A percentile compares a stretch with the other conserved stretches of the same genome.
These are phyloP conservation scores for Trametes punicea DNA, from an alignment of 768 basidiomycete genomes.

Conservation along the genomic window DNA sequence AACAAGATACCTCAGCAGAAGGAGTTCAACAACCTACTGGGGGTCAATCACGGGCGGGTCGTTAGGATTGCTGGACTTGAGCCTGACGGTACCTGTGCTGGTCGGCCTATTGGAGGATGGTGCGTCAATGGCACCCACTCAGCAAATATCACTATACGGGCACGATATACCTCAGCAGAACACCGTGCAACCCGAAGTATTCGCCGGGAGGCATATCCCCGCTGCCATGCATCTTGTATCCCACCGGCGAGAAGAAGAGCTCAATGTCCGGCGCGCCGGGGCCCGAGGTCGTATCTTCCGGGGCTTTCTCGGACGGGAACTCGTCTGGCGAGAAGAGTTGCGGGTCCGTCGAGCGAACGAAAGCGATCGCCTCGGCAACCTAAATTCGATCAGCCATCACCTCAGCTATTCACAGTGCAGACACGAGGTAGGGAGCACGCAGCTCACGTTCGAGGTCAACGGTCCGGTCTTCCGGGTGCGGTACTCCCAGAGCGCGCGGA, in stretches of 20 bases:
- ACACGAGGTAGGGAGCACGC: not conserved
- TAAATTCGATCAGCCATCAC: constrained; percentile 6
- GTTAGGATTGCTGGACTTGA: constrained; percentile 40
- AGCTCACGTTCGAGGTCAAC: constrained; percentile 50
- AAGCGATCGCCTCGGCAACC: constrained; percentile 49
- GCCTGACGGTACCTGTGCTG: constrained; percentile 38
- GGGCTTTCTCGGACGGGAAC: constrained; percentile 6
- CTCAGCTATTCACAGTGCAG: not conserved
- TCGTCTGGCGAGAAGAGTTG: constrained; percentile 38
- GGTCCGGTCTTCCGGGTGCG: constrained; percentile 44
- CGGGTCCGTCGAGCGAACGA: constrained; percentile 48
- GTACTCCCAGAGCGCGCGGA: constrained; percentile 40
- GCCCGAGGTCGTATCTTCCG: constrained; percentile 33
- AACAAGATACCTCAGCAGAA: constrained; percentile 10
- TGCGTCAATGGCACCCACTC: not conserved
- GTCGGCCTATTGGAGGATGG: constrained; percentile 36
- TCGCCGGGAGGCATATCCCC: constrained; percentile 14
- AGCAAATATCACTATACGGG: too few species aligned
- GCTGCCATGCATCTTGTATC: constrained; percentile 21
- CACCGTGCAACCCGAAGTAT: constrained; percentile 26
- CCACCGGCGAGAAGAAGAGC: constrained; percentile 29
- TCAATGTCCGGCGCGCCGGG: constrained; percentile 36
- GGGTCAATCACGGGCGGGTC: constrained; percentile 45
- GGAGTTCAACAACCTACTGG: constrained; percentile 29
- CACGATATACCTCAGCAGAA: constrained; percentile 29